phyloP scores from a whole-genome alignment of 2,329 filamentous ascomycete genomes.

The Talaromyces sp. region DNA sequence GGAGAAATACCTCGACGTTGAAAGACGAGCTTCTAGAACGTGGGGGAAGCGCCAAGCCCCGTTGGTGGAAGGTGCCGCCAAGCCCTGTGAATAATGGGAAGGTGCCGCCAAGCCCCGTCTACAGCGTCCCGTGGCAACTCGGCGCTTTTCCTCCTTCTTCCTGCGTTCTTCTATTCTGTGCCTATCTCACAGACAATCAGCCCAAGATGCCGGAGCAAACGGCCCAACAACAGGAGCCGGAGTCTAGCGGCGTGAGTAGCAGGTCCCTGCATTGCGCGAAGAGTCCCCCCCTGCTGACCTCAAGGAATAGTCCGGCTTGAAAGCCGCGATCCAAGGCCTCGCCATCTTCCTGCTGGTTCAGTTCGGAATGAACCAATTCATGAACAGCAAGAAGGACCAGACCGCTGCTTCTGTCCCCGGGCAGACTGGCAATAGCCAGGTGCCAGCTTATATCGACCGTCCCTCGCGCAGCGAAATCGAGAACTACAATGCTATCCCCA shows the following conservation, averaged over 20 bases:
- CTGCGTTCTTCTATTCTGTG: constrained; percentile 12
- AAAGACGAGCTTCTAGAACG: background rate
- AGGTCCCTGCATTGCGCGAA: constrained; percentile 15
- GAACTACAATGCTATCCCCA: constrained; percentile 48
- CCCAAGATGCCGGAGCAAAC: constrained; percentile 36
- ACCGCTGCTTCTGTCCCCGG: constrained; percentile 15
- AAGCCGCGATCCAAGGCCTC: constrained; percentile 49
- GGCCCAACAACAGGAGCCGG: constrained; percentile 30
- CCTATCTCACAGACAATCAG: constrained; percentile 7
- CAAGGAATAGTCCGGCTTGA: constrained; percentile 34
- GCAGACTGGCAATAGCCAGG: constrained; percentile 24
- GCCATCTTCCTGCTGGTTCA: constrained; percentile 57
- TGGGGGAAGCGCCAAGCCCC: constrained; percentile 2
- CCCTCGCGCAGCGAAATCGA: constrained; percentile 44
- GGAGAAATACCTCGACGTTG: too few relatives aligned
- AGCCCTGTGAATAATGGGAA: background rate
- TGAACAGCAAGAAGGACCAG: constrained; percentile 39
- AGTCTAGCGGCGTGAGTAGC: constrained; percentile 17
- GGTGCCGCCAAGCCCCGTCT: background rate
- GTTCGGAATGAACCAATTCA: constrained; percentile 52
- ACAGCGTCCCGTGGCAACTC: background rate
- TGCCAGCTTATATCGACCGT: constrained; percentile 62
- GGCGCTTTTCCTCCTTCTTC: constrained; percentile 8
- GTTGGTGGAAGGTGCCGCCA: background rate
- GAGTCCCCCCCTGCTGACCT: constrained; percentile 3